Percentiles rank a stretch among this genome's conserved stretches.
phyloP scores from a whole-genome alignment of 768 basidiomycete species.

The Amyloporia xantha region DNA sequence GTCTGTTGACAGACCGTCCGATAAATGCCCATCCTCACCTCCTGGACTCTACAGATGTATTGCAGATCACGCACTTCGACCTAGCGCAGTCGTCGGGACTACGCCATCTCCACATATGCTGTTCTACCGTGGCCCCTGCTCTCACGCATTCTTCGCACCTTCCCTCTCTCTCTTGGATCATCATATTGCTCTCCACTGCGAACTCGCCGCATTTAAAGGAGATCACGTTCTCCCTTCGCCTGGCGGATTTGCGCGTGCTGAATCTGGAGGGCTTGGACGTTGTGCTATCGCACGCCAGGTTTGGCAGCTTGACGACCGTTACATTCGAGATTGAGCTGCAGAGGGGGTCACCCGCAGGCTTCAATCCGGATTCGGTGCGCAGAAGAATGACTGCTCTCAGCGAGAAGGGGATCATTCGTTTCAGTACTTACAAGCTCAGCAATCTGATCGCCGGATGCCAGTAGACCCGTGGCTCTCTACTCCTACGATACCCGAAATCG shows the following conservation, averaged over 20 bases:
- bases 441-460: neutral
- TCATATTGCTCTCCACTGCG: conserved; percentile 13
- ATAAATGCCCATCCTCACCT: neutral
- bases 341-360: neutral
- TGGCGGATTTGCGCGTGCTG: conserved; percentile 6
- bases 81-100: conserved; percentile 10
- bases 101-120: conserved; percentile 10
- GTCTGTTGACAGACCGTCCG: conserved; percentile 9
- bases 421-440: neutral
- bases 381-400: neutral
- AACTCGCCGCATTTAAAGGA: conserved; percentile 6
- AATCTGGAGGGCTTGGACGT: conserved; percentile 19
- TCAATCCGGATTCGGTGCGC: neutral
- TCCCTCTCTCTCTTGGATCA: conserved; percentile 19
- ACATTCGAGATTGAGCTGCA: conserved; percentile 9
- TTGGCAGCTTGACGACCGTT: conserved; percentile 4
- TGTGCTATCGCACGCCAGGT: conserved; percentile 12
- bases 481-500: no score
- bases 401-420: neutral
- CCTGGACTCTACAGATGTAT: conserved; percentile 13
- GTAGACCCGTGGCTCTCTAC: neutral
- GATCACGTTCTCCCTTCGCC: conserved; percentile 9
- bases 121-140: conserved; percentile 4
- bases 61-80: conserved; percentile 8
- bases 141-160: conserved; percentile 5